Conservation (phyloP, 371 early-diverging fungal genomes). For the Circinella minor region DNA sequence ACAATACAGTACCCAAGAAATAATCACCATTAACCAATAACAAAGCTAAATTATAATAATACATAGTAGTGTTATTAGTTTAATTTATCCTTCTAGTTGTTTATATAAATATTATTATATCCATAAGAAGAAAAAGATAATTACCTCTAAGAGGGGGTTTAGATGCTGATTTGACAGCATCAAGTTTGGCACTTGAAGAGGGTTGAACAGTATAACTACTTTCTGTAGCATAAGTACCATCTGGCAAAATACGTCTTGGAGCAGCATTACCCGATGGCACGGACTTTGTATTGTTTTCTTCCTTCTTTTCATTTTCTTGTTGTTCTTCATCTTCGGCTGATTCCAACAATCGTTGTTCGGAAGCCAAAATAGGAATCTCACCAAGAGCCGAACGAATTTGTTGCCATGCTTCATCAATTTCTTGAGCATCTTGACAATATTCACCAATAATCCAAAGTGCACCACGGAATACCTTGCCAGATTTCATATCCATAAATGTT, state of each 20-base stretch:
- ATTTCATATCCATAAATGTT: conserved; percentile 88
- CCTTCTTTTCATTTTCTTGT: conserved; percentile 18
- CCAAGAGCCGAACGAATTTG: conserved; percentile 84
- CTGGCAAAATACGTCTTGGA: conserved; percentile 85
- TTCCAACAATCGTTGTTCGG: conserved; percentile 77
- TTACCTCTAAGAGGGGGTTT: conserved; percentile 78
- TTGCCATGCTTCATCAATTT: conserved; percentile 86
- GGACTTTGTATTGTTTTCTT: conserved; percentile 33
- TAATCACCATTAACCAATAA: conserved; percentile 88
- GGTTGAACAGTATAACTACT: conserved; percentile 71
- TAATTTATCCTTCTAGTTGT: neutral
- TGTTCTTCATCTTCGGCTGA: conserved; percentile 59
- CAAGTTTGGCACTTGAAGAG: conserved; percentile 46
- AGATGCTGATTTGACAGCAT: conserved; percentile 68
- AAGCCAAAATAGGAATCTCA: conserved; percentile 91
- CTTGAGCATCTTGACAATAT: conserved; percentile 74
- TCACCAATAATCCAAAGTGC: conserved; percentile 98
- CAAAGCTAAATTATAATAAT: conserved; percentile 51
- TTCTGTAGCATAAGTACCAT: conserved; percentile 98
- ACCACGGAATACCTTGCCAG: conserved; percentile 95
- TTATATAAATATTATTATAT: neutral
- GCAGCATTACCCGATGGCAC: conserved; percentile 53
- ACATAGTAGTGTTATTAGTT: neutral
- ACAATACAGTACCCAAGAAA: conserved; percentile 87
- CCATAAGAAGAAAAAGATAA: neutral